phyloP scores from a whole-genome alignment of 78 protist genomes.

The Dictyostelium citrinum region DNA sequence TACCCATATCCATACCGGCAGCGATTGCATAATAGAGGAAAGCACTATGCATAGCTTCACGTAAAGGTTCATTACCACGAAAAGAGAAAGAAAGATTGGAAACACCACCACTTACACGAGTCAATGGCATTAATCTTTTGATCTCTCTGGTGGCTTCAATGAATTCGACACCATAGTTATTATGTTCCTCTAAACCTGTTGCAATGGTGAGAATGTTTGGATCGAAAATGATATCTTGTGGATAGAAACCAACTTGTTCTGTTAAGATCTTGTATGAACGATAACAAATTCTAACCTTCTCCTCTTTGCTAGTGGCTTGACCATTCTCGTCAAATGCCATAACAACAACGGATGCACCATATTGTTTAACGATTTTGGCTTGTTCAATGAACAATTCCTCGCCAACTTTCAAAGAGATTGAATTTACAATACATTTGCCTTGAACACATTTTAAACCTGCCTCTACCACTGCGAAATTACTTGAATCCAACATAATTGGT shows the following conservation, averaged over 20 bases:
- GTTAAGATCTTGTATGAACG: constrained; percentile 94
- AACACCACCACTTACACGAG: constrained; percentile 97
- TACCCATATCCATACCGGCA: constrained; percentile 99
- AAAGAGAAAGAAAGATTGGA: constrained; percentile 98
- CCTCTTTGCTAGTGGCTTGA: constrained; percentile 93
- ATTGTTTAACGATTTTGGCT: constrained; percentile 89
- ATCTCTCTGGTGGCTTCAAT: constrained; percentile 90
- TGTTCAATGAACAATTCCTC: constrained; percentile 92
- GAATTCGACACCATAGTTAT: constrained; percentile 96
- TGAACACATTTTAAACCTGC: constrained; percentile 95
- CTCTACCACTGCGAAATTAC: constrained; percentile 94
- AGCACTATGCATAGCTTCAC: constrained; percentile 97
- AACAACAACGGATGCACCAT: constrained; percentile 96
- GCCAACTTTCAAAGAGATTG: constrained; percentile 97
- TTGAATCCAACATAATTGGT: constrained; percentile 98
- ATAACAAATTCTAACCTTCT: constrained; percentile 94
- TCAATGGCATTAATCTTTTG: constrained; percentile 86
- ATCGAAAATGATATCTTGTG: constrained; percentile 98
- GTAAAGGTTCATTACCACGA: constrained; percentile 94
- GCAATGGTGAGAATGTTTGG: constrained; percentile 98
- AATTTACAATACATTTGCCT: constrained; percentile 98
- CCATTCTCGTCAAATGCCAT: constrained; percentile 99
- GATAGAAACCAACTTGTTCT: constrained; percentile 86
- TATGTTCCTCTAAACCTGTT: constrained; percentile 98
- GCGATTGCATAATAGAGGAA: constrained; percentile 94